Base-by-base conservation (phyloP, 2,329 filamentous ascomycete species). In the Neonectria punicea region DNA sequence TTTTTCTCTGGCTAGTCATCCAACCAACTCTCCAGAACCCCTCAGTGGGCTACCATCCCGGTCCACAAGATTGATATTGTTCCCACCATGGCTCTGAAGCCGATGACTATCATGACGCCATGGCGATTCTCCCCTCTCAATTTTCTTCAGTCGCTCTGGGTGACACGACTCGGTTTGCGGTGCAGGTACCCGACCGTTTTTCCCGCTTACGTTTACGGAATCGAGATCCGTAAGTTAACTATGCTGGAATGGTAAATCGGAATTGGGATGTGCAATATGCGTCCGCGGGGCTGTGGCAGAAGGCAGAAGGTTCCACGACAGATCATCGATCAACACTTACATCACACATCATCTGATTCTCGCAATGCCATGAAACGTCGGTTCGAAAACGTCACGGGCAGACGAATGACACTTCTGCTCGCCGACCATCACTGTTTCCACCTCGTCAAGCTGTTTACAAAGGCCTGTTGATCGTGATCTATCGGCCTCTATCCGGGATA, bases 281-380 rank as follows among this genome's bases (percentile, higher is more conserved):
- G 49, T 25, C 32, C 41, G 25, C 13, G 18, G 18, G 36, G 18
- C 54, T 28, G 50, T 34, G 39, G 39, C 53, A 22, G 20, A 10
- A 51, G 59, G 59, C 53, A 22, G 20, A 10, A 46, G 59, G 59
- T 53, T 54, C 60, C 54, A 58, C 60, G 5, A 14, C 54, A 54
- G 3, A 41, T 25, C 22, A 34, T 53, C n/a, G 61, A 63, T 63
- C 49, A 20, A 39, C 30, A 32, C 30, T 46, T 46, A 22, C 20
- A 47, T 30, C 39, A 22, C 30, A 49, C 50, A 54, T 39, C 34
- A 53, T 43, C 32, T 16, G 30, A 46, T 47, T 11, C 22, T 25
- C 30, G 25, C 32, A 54, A 63, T 58, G 22, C 43, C 22, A 30
- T 43, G 36, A 13, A 14, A 22, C n/a, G 41, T 49, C 14, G 16